A percentile compares a stretch with the other conserved stretches of the same genome.
These are phyloP conservation scores for Aquilaria malaccensis DNA, from an alignment of 345 rosid species.

Conservation along the genomic window DNA sequence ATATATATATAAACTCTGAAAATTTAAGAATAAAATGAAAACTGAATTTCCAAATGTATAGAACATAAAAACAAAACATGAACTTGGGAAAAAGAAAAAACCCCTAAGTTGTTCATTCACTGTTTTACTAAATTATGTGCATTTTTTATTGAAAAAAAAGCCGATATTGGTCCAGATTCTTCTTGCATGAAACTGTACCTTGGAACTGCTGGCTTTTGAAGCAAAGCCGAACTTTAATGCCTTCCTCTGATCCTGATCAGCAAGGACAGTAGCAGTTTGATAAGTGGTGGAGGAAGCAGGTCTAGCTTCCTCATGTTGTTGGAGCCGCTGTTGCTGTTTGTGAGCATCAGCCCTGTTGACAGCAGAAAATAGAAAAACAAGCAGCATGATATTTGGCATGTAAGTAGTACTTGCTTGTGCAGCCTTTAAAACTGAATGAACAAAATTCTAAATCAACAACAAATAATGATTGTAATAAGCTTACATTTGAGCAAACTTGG, in stretches of 20 bases:
- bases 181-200: conserved; percentile 36
- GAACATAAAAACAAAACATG: no score
- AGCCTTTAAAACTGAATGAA: background rate
- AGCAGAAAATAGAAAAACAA: conserved; percentile 5
- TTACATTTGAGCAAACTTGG: conserved; percentile 60
- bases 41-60: no score
- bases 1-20: no score
- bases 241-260: conserved; percentile 78
- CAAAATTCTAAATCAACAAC: background rate
- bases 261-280: conserved; percentile 35
- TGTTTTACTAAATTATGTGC: no score
- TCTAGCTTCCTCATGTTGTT: conserved; percentile 37
- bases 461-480: background rate
- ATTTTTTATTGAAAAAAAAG: no score
- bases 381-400: background rate
- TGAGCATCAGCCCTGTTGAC: conserved; percentile 74
- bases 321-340: conserved; percentile 52
- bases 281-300: conserved; percentile 27
- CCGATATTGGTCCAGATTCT: no score
- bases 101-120: no score
- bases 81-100: no score
- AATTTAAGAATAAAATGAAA: no score
- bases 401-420: background rate
- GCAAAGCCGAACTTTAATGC: conserved; percentile 84
- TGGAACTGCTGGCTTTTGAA: conserved; percentile 54